Base-by-base conservation (phyloP, 176 grass and related monocot species). In the Carex pumila region DNA sequence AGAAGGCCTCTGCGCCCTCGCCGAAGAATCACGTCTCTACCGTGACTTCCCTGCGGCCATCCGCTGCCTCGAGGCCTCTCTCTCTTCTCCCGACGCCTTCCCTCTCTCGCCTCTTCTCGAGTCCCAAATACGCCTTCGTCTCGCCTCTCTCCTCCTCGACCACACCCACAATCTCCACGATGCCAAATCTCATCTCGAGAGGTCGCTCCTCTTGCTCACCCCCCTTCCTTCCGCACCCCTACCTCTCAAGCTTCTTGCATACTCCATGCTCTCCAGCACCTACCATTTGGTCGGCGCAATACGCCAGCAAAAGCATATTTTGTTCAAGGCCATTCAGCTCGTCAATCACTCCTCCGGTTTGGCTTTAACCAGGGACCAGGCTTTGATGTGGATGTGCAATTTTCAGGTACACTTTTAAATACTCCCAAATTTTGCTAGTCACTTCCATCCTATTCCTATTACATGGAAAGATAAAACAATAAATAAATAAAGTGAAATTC, bases 101-200 rank as follows among this genome's bases (percentile, higher is more conserved):
- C 84, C 89, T 17, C 95, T 98, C 66, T 89, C 94, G 69, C 92
- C 95, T 31, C 90, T 98, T 64, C 61, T 86, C 22, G 95, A 98
- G 86, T 90, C 92, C 11, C 91, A 90, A 13, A 94, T 88, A 36
- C 89, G 95, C 41, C 92, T 98, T 53, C 92, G 92, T 60, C 88
- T 98, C 43, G 92, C 89, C 2, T 25, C 31, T 69, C 69, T 93
- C 79, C 91, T 98, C 34, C 92, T 95, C 14, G 80, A 83, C 2
- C 86, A 85, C 65, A 81, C 91, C 37, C 66, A 81, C 50, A 94
- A 89, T 3, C 91, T 91, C 58, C 69, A 89, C 84, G 84, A 58
- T 73, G 91, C 95, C 79, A 98, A 98, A 79, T 79, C 89, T 1
- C 95, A 98, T 79, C 95, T 98, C 34, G 91, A 98, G 85, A 88